Base-by-base conservation (phyloP, 148 eudicot genomes). In the Vaccinium myrtillus region DNA sequence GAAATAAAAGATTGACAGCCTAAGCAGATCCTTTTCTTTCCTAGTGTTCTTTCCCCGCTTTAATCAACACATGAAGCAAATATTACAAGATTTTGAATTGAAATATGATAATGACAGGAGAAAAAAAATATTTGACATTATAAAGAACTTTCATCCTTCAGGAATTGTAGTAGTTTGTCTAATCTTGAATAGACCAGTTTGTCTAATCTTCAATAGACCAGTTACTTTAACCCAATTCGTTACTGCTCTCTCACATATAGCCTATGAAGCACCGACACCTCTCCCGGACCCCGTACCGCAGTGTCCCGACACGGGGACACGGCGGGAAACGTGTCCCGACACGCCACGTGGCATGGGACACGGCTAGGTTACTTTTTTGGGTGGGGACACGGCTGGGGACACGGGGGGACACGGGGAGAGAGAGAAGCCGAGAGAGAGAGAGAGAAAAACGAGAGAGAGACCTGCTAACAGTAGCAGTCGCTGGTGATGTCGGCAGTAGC, bases 41-140 rank as follows among this genome's bases (percentile, higher is more conserved):
- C 18, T 9, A n/a, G 76, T 73, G 6, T 79, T 8, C 61, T 54
- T 30, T 11, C 61, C n/a, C 48, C 25, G 12, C 70, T 78, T 77
- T 79, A 30, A 39, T 56, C 81, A 79, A 27, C 74, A 43, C 10
- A 50, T 15, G 65, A 43, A 23, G 49, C 32, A 50, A 6, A 39
- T 5, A 48, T 16, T 30, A 48, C 21, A 50, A 82, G 39, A 69
- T 32, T 53, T 5, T 77, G 27, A 49, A 53, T 23, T 77, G 65
- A 78, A 7, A 55, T 78, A 54, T 54, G 80, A 78, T 8, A 55
- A 78, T 54, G 21, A 21, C 81, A 77, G 36, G 63, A 54, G 13
- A 15, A 78, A 54, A 19, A 15, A 27, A n/a, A 58, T 4, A 79
- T 56, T 32, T 56, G 69, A 79, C 21, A 39, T 18, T 54, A 77